Conservation (phyloP, 106 monocot species). For the Alisma plantagoaquatica region DNA sequence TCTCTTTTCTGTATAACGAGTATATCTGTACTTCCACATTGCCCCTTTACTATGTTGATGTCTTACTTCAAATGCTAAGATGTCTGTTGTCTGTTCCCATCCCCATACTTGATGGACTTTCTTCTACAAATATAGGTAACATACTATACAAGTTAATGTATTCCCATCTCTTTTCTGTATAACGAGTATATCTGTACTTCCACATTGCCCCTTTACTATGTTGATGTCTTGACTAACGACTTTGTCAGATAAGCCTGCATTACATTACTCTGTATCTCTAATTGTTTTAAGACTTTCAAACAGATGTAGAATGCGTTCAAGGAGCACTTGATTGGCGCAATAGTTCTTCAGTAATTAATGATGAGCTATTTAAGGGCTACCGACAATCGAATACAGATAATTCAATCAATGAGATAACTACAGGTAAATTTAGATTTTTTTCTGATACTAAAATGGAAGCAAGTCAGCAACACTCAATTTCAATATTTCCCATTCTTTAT, state of each 20-base stretch:
- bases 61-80: slow-evolving; percentile 1
- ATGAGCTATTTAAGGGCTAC: slow-evolving; percentile 40
- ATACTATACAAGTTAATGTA: not conserved
- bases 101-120: not conserved
- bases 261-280: too few species aligned
- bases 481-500: not conserved
- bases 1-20: not conserved
- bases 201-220: too few species aligned
- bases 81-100: slow-evolving; percentile 18
- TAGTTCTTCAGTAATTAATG: slow-evolving; percentile 35
- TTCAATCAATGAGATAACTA: slow-evolving; percentile 33
- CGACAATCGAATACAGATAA: slow-evolving; percentile 21
- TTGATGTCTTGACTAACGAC: not conserved
- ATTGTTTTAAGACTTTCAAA: too few species aligned
- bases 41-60: too few species aligned
- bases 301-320: slow-evolving; percentile 46
- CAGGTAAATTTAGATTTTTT: slow-evolving; percentile 23
- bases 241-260: not conserved
- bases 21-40: too few species aligned
- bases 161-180: not conserved
- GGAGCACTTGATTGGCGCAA: slow-evolving; percentile 41
- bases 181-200: too few species aligned
- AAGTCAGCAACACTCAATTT: not conserved
- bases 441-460: not conserved
- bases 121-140: slow-evolving; percentile 17